A percentile compares a stretch with the other conserved stretches of the same genome.
Conservation (phyloP, 306 rosid species). For the Fragaria ananassa region DNA sequence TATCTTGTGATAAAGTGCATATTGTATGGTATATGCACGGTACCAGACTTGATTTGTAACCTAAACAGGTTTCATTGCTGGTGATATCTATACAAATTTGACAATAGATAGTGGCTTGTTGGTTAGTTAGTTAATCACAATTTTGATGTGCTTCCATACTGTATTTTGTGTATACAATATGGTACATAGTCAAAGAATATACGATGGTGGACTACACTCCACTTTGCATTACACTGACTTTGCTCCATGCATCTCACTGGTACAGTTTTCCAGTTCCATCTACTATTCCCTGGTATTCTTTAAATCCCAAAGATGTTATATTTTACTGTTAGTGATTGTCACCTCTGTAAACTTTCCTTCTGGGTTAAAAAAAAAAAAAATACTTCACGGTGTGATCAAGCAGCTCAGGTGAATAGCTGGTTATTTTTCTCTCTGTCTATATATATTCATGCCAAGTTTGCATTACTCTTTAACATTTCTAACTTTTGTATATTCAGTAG, state of each 20-base stretch:
- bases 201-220: neutral
- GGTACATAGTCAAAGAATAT: neutral
- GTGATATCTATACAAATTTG: slow-evolving; percentile 1
- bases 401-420: neutral
- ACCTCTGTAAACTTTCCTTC: neutral
- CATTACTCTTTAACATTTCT: neutral
- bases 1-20: slow-evolving; percentile 58
- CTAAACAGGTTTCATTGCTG: neutral
- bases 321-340: neutral
- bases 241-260: neutral
- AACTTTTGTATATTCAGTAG: neutral
- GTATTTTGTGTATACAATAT: neutral
- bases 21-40: neutral
- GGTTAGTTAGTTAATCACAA: slow-evolving; percentile 5
- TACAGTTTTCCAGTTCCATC: neutral
- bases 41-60: slow-evolving; percentile 13
- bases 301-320: neutral
- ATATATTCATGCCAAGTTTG: neutral
- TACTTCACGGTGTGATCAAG: neutral
- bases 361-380: too few species aligned
- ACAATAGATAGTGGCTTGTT: slow-evolving; percentile 9
- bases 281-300: neutral
- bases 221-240: neutral
- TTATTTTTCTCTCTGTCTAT: neutral
- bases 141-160: neutral